Evolutionary conservation across 306 rosid species (phyloP).

Genomic region (Dicorynia guianensis): DNA sequence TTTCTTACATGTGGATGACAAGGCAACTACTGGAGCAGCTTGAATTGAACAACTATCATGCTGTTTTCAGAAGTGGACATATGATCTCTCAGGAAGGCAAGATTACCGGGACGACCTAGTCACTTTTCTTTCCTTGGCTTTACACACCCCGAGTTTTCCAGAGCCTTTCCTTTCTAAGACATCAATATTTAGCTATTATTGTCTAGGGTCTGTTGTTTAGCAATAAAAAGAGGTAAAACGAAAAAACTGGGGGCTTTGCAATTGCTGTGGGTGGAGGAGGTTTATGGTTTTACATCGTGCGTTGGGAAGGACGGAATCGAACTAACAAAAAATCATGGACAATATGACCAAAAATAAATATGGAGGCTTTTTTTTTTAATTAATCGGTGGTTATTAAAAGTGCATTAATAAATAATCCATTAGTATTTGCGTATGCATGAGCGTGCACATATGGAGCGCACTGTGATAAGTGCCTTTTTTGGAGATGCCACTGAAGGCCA

Average conservation of each 20-base stretch:
- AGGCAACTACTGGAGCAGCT: constrained; percentile 58
- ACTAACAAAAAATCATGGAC: too few species aligned
- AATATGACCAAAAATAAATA: too few species aligned
- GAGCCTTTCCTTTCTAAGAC: neutral
- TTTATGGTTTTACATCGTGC: neutral
- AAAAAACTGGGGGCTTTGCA: neutral
- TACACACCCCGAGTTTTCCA: constrained; percentile 23
- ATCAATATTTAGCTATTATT: constrained; percentile 22
- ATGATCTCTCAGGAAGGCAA: constrained; percentile 42
- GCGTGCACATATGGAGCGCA: too few species aligned
- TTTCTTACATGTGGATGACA: constrained; percentile 62
- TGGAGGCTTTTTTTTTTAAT: too few species aligned
- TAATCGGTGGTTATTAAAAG: too few species aligned
- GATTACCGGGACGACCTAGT: constrained; percentile 25
- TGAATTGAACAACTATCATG: constrained; percentile 56
- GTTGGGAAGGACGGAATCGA: too few species aligned
- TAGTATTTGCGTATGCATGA: too few species aligned
- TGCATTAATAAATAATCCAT: too few species aligned
- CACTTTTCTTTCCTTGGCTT: constrained; percentile 25
- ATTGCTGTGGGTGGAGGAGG: constrained; percentile 17
- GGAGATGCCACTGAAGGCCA: too few species aligned
- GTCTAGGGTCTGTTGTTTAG: constrained; percentile 28
- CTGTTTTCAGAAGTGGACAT: constrained; percentile 47
- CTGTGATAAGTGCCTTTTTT: too few species aligned
- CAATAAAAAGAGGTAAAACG: constrained; percentile 11